These are phyloP conservation scores for Populus trichocarpa DNA, from an alignment of 441 rosid genomes.

Conservation along the genomic window DNA sequence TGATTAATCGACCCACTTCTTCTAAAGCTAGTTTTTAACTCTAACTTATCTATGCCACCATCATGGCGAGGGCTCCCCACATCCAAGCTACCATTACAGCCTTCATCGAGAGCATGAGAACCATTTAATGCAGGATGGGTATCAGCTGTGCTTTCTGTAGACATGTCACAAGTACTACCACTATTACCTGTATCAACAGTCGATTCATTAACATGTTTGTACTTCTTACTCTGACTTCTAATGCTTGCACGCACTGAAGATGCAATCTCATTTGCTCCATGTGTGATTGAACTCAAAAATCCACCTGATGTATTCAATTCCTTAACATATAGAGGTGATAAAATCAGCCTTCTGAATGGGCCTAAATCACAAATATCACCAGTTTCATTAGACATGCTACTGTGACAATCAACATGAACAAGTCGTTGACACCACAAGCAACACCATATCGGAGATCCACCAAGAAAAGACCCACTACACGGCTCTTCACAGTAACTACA, in stretches of 20 bases:
- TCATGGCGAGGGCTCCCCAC: conserved; percentile 33
- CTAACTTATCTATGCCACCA: conserved; percentile 42
- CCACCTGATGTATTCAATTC: conserved; percentile 66
- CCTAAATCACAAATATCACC: conserved; percentile 92
- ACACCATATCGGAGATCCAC: conserved; percentile 99
- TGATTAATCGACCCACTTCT: conserved; percentile 64
- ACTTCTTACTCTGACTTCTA: conserved; percentile 82
- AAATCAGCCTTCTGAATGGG: conserved; percentile 67
- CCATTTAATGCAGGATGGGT: conserved; percentile 42
- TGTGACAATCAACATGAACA: conserved; percentile 91
- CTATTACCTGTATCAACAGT: conserved; percentile 52
- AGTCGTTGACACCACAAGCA: conserved; percentile 99
- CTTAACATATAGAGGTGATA: conserved; percentile 86
- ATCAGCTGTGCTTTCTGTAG: conserved; percentile 62
- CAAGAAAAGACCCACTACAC: conserved; percentile 85
- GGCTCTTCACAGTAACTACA: conserved; percentile 94
- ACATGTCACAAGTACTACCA: conserved; percentile 50
- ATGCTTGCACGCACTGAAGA: conserved; percentile 91
- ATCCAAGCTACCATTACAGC: conserved; percentile 39
- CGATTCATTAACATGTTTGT: conserved; percentile 59
- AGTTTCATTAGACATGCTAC: conserved; percentile 64
- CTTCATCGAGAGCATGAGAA: conserved; percentile 44
- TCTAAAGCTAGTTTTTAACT: conserved; percentile 48
- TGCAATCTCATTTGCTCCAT: conserved; percentile 95
- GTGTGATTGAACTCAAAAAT: conserved; percentile 86